Evolutionary conservation across 805 yeast species (phyloP).

Genomic region (Blastobotrys robertii): DNA sequence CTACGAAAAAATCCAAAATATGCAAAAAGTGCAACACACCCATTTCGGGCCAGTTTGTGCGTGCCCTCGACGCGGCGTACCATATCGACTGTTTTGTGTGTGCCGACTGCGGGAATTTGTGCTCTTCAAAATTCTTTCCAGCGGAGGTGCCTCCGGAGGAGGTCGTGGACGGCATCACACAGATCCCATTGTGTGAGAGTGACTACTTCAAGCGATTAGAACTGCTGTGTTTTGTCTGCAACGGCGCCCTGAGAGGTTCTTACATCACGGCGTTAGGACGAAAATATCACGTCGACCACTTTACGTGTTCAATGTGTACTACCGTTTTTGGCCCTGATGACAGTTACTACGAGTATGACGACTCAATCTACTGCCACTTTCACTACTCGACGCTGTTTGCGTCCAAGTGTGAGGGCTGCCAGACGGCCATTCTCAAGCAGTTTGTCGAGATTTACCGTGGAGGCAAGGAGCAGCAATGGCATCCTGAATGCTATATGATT

Average conservation of each 20-base stretch:
- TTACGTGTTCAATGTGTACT: slow-evolving; percentile 80
- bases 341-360: slow-evolving; percentile 81
- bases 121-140: slow-evolving; percentile 86
- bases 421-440: slow-evolving; percentile 82
- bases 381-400: slow-evolving; percentile 86
- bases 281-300: slow-evolving; percentile 91
- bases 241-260: slow-evolving; percentile 79
- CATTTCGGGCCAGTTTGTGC: slow-evolving; percentile 67
- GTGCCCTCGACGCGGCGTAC: slow-evolving; percentile 70
- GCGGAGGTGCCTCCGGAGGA: slow-evolving; percentile 35
- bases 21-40: slow-evolving; percentile 46
- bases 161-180: slow-evolving; percentile 13
- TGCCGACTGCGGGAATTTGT: slow-evolving; percentile 68
- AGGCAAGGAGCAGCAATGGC: slow-evolving; percentile 94
- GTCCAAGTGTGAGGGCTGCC: slow-evolving; percentile 87
- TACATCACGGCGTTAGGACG: slow-evolving; percentile 89
- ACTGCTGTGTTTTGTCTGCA: slow-evolving; percentile 78
- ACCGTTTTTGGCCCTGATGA: slow-evolving; percentile 84
- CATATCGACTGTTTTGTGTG: slow-evolving; percentile 87
- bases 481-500: slow-evolving; percentile 97
- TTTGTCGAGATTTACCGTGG: slow-evolving; percentile 89
- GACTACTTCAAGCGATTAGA: slow-evolving; percentile 83
- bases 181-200: slow-evolving; percentile 73
- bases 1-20: slow-evolving; percentile 12
- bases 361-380: slow-evolving; percentile 77